Evolutionary conservation across 2,329 filamentous ascomycete genomes (phyloP), one percentile per base, ranked within the genome.

Genomic region (Colletotrichum plurivorum): DNA sequence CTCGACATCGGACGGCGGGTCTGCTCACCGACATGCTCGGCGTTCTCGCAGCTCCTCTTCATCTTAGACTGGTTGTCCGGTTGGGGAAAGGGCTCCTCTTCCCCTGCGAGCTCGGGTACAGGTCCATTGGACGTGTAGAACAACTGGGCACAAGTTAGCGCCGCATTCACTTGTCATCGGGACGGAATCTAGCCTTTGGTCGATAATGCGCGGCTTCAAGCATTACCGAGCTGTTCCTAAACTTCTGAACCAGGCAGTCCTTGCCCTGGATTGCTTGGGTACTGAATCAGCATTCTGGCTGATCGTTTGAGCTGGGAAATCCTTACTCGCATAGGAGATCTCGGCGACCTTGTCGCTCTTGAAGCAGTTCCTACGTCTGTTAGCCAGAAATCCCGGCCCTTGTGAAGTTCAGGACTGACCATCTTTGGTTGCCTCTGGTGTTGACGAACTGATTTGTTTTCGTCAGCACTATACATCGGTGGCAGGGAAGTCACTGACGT

Each of bases 211-310:
- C 85, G 12, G 90, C 88, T 80, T 98, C 95, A 1, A 95, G 85
- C 94, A 98, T 98, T 36, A 99, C 94, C 0, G 94, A 95, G 46
- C 94, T 97, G 83, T 99, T 99, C 43, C 96, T 91, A 77, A 99
- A 99, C 78, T 98, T 98, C 78, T 97, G 93, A 7, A 98, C 89
- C 0, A 98, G 86, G 72, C 94, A 95, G 76, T 97, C 94, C 71
- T 92, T 92, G 53, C 96, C 96, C 83, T 99, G 96, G 69, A 97
- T 95, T 13, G 95, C 93, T 72, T 94, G 12, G 66, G 18, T 13
- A 49, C 31, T 10, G 64, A 60, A 83, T 76, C 55, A 71, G 62
- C 18, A n/a, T 49, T 13, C 1, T 8, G 4, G 0, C 7, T 4
- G 15, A 5, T 4, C 12, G 7, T 3, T 3, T 4, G 3, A 5